Percentiles rank a stretch among this genome's conserved stretches.
phyloP scores from a whole-genome alignment of 371 early-diverging fungal species.

The Lichtheimia hyalospora region DNA sequence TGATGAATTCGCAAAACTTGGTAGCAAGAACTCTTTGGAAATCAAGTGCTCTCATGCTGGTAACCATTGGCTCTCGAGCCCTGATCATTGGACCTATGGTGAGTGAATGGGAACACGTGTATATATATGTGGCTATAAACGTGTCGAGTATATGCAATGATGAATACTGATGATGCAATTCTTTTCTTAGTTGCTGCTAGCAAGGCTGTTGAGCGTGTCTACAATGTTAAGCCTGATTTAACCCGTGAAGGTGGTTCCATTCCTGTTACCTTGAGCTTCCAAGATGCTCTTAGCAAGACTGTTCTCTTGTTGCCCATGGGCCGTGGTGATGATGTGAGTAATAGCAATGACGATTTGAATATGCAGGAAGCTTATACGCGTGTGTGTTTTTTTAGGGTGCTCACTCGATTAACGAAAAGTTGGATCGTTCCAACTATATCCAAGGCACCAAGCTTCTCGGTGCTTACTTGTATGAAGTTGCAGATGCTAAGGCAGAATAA shows the following conservation, averaged over 20 bases:
- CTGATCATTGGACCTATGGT: slow-evolving; percentile 91
- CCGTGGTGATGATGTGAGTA: slow-evolving; percentile 74
- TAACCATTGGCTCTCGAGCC: slow-evolving; percentile 91
- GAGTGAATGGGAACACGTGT: slow-evolving; percentile 15
- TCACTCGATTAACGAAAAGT: slow-evolving; percentile 96
- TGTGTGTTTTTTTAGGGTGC: slow-evolving; percentile 78
- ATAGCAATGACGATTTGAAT: slow-evolving; percentile 68
- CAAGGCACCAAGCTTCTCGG: slow-evolving; percentile 93
- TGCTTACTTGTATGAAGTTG: slow-evolving; percentile 86
- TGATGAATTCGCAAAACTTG: slow-evolving; percentile 85
- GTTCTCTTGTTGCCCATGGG: slow-evolving; percentile 95
- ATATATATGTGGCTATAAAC: background rate
- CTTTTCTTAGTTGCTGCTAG: background rate
- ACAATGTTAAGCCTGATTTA: slow-evolving; percentile 87
- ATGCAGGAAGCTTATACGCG: background rate
- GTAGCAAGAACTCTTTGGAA: slow-evolving; percentile 79
- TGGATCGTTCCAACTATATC: slow-evolving; percentile 91
- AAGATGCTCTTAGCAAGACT: slow-evolving; percentile 89
- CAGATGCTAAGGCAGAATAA: slow-evolving; percentile 26
- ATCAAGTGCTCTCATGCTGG: slow-evolving; percentile 84
- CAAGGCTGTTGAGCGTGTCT: slow-evolving; percentile 88
- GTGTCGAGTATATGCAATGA: background rate
- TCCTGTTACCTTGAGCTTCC: slow-evolving; percentile 97
- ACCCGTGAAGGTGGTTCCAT: slow-evolving; percentile 98
- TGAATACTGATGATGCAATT: too few relatives aligned